Evolutionary conservation across 768 basidiomycete genomes (phyloP).

Genomic region (Suillus subaureus): DNA sequence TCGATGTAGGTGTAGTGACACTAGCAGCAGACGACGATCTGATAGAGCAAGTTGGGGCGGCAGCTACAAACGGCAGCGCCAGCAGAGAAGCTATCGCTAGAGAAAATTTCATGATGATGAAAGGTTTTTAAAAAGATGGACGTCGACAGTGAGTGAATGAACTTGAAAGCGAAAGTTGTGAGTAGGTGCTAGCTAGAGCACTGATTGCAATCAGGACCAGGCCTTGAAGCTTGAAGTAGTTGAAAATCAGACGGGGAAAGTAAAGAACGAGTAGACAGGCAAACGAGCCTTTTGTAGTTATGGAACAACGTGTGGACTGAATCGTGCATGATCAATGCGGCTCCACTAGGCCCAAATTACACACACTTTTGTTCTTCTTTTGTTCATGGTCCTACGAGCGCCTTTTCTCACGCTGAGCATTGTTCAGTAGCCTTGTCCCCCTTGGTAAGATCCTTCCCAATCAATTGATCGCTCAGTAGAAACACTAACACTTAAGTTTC

Average conservation of each 20-base stretch:
- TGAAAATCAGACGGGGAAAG: neutral
- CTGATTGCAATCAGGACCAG: constrained; percentile 6
- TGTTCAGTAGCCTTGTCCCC: neutral
- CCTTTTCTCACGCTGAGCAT: neutral
- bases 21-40: constrained; percentile 12
- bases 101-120: constrained; percentile 19
- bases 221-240: neutral
- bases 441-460: neutral
- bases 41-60: constrained; percentile 31
- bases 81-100: constrained; percentile 23
- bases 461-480: neutral
- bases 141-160: constrained; percentile 8
- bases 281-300: neutral
- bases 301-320: neutral
- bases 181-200: constrained; percentile 11
- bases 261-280: neutral
- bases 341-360: neutral
- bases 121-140: constrained; percentile 5
- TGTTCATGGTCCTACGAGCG: neutral
- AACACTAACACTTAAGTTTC: neutral
- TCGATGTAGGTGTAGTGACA: constrained; percentile 6
- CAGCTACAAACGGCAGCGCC: constrained; percentile 27
- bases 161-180: constrained; percentile 7
- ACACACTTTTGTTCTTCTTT: constrained; percentile 3
- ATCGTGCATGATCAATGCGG: neutral